Base-by-base conservation (phyloP, 345 rosid genomes). In the Hevea brasiliensis region DNA sequence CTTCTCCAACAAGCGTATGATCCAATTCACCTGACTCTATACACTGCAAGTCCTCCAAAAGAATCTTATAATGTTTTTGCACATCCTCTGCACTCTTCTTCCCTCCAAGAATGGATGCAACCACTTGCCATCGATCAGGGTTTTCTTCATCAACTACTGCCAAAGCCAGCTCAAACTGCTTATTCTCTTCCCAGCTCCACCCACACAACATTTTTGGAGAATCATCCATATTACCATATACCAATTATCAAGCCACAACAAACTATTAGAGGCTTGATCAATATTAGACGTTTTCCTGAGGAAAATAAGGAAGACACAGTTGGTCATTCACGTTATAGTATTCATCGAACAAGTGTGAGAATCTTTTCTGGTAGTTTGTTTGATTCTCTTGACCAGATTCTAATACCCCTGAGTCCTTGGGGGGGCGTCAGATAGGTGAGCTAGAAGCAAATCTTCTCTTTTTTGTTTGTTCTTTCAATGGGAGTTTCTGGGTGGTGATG, bases 151-250 rank as follows among this genome's bases (percentile, higher is more conserved):
- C 88, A 17, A 89, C 94, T 73, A 86, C 79, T 0, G 94, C 91
- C 67, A 89, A 75, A 70, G 91, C 91, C 75, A 87, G 65, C 84
- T 89, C 94, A 70, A 89, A 89, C 77, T 71, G 56, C 86, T 89
- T 88, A 89, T 89, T 89, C 80, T 89, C 94, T 74, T 88, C 90
- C 94, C 92, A 89, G 79, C 87, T 87, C 92, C 92, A 89, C 35
- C 86, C 89, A 72, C 81, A 77, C 57, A 75, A 70, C 66, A 77
- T 74, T 62, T 66, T 63, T 2, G 76, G 76, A 61, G 79, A 65
- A 47, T 72, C 80, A 37, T 74, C 89, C 89, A 87, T 85, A 15
- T 64, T 35, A 37, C 21, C 55, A 32, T 11, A 2, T 24, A 23
- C 50, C 65, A 59, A 23, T 23, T 10, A 12, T 41, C 20, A 41